Conservation (phyloP, 345 rosid species). For the Geranium brycei region DNA sequence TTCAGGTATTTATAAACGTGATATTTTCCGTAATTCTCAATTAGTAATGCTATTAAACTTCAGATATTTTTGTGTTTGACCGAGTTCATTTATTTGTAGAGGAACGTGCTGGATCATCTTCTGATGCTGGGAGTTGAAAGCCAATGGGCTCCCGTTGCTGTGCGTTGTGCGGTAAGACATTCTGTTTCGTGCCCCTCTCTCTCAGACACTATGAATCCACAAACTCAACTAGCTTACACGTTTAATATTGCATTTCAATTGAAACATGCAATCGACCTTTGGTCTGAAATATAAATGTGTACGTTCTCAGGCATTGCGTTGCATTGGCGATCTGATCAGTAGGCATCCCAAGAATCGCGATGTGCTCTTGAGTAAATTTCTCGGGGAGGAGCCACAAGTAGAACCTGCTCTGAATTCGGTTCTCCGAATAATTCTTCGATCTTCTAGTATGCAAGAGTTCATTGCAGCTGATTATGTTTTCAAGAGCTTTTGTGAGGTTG, state of each 20-base stretch:
- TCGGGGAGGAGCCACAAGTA: constrained; percentile 79
- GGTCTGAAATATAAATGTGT: not conserved
- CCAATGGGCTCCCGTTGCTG: constrained; percentile 87
- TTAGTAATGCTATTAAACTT: not conserved
- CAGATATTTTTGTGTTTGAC: constrained; percentile 6
- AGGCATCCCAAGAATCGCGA: constrained; percentile 71
- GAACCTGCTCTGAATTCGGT: constrained; percentile 92
- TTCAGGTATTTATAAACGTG: constrained; percentile 48
- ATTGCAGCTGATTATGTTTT: constrained; percentile 84
- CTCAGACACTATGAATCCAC: no score
- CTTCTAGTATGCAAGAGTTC: constrained; percentile 84
- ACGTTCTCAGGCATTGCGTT: constrained; percentile 54
- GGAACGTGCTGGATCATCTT: constrained; percentile 63
- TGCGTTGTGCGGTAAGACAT: constrained; percentile 67
- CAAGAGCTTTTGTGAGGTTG: constrained; percentile 85
- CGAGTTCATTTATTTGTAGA: constrained; percentile 33
- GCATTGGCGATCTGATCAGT: constrained; percentile 70
- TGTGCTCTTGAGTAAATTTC: constrained; percentile 73
- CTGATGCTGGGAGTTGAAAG: constrained; percentile 86
- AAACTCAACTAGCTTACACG: no score
- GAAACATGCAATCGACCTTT: no score
- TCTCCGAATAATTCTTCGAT: constrained; percentile 72
- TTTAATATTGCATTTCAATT: no score
- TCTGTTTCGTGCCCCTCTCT: not conserved
- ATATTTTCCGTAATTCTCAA: constrained; percentile 5